These are phyloP conservation scores for Salix dunnii DNA, from an alignment of 345 rosid genomes.

Conservation along the genomic window DNA sequence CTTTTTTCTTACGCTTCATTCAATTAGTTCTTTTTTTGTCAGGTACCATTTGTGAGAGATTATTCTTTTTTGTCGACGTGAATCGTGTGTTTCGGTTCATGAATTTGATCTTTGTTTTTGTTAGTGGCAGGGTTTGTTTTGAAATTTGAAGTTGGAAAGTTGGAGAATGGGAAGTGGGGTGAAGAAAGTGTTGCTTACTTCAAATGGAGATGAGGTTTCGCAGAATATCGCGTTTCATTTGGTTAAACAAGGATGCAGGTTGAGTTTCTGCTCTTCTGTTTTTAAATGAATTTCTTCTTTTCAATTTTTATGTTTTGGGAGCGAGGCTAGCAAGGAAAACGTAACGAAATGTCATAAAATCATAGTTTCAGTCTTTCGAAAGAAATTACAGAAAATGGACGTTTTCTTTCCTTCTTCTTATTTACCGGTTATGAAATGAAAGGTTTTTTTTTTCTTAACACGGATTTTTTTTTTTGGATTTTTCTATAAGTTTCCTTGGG, in stretches of 20 bases:
- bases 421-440: neutral
- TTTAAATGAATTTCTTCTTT: neutral
- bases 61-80: neutral
- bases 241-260: conserved; percentile 86
- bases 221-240: conserved; percentile 62
- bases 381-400: neutral
- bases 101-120: neutral
- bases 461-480: too few species aligned
- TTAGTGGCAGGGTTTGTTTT: neutral
- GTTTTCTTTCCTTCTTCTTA: too few species aligned
- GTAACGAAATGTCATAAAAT: neutral
- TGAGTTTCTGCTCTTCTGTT: neutral
- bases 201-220: conserved; percentile 73
- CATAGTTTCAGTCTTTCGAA: neutral
- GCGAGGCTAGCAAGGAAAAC: neutral
- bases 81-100: neutral
- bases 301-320: neutral
- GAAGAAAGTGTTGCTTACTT: conserved; percentile 77
- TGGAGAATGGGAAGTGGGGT: conserved; percentile 41
- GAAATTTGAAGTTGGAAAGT: neutral
- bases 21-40: neutral
- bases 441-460: neutral
- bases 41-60: neutral
- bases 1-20: neutral
- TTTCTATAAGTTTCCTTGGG: too few species aligned